phyloP scores from a whole-genome alignment of 345 rosid genomes.

The Erodium maritimum region DNA sequence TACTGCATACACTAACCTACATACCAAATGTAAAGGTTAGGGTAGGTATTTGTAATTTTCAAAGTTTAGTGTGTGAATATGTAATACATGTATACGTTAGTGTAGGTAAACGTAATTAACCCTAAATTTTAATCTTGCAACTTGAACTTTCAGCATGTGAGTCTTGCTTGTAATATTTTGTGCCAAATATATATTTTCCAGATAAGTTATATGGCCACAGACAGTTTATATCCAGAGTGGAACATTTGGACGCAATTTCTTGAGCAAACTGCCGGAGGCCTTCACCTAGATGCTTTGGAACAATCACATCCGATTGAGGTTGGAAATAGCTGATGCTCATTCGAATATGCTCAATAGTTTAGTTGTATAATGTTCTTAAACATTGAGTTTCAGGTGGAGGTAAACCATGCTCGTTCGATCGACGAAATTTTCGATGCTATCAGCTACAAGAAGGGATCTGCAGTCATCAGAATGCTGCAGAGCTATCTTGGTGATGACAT shows the following conservation, averaged over 20 bases:
- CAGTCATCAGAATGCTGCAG: conserved; percentile 32
- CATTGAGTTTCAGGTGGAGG: conserved; percentile 19
- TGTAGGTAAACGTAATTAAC: too few species aligned
- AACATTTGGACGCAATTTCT: conserved; percentile 36
- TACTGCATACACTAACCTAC: too few species aligned
- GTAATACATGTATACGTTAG: too few species aligned
- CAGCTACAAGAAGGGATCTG: conserved; percentile 32
- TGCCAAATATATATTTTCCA: conserved; percentile 6
- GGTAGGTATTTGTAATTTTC: too few species aligned
- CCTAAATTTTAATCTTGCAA: too few species aligned
- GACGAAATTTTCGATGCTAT: conserved; percentile 25
- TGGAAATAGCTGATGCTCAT: not conserved
- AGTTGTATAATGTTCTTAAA: not conserved
- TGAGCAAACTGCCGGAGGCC: conserved; percentile 12
- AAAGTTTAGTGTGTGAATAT: too few species aligned
- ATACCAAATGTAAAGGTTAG: too few species aligned
- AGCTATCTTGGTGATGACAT: conserved; percentile 25
- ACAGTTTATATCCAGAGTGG: conserved; percentile 32
- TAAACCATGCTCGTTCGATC: conserved; percentile 17
- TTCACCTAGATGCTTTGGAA: conserved; percentile 18
- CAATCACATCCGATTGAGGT: conserved; percentile 38
- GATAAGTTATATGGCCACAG: conserved; percentile 30
- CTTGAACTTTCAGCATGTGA: too few species aligned
- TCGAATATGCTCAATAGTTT: not conserved
- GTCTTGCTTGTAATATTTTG: not conserved